Conservation (phyloP, 129 eudicot genomes). For the Pseudognaphalium luteoalbum region DNA sequence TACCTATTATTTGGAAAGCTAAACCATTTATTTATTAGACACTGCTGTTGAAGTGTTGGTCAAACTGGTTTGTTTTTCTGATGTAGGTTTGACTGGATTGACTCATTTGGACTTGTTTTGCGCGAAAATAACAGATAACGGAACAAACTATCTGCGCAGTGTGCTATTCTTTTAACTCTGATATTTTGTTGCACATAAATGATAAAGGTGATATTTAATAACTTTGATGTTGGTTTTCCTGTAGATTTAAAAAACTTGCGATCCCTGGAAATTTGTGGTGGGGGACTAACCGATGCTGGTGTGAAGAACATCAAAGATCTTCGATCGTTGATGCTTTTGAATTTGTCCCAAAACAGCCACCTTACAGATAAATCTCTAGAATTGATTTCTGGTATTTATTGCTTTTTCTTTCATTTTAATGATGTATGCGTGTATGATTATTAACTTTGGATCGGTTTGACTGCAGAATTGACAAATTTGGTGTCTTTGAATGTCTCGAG, state of each 20-base stretch:
- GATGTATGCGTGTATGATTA: background rate
- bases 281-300: conserved; percentile 88
- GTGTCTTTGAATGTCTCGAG: conserved; percentile 79
- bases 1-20: background rate
- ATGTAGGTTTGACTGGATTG: conserved; percentile 79
- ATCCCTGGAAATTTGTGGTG: conserved; percentile 91
- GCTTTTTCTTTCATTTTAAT: background rate
- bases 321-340: conserved; percentile 63
- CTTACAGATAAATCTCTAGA: conserved; percentile 81
- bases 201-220: background rate
- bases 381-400: conserved; percentile 70
- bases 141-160: conserved; percentile 67
- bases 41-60: background rate
- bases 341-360: conserved; percentile 84
- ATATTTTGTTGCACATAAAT: background rate
- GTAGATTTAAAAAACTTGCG: conserved; percentile 73
- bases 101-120: conserved; percentile 91
- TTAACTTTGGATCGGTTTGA: background rate
- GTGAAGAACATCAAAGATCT: conserved; percentile 94
- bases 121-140: conserved; percentile 81
- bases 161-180: conserved; percentile 19
- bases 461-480: conserved; percentile 77
- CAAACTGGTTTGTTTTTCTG: background rate
- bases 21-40: too few species aligned
- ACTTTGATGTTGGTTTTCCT: conserved; percentile 9